phyloP scores from a whole-genome alignment of 129 eudicot genomes.

The Lonicera japonica region DNA sequence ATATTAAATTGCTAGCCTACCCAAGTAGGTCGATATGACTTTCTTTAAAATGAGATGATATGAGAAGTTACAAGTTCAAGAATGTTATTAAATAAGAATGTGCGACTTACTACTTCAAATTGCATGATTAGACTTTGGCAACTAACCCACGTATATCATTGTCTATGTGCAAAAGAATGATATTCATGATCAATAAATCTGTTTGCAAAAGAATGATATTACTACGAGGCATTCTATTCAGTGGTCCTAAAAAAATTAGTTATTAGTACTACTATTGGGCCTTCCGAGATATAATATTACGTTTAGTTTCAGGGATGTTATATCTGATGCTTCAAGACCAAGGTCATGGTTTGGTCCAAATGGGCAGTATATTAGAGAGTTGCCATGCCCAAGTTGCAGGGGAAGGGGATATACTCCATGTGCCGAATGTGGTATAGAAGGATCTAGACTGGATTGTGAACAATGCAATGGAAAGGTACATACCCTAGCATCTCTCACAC shows the following conservation, averaged over 20 bases:
- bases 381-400: conserved; percentile 98
- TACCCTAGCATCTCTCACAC: background rate
- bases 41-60: no score
- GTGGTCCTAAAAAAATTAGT: no score
- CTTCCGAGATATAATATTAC: no score
- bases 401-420: conserved; percentile 97
- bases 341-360: conserved; percentile 99
- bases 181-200: no score
- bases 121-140: background rate
- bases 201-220: no score
- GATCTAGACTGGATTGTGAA: conserved; percentile 79
- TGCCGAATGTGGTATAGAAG: conserved; percentile 84
- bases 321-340: conserved; percentile 46
- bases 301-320: conserved; percentile 40
- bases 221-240: no score
- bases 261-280: background rate
- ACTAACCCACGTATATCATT: background rate
- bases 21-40: no score
- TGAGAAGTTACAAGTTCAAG: no score
- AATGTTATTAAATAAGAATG: no score
- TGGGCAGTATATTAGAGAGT: conserved; percentile 88
- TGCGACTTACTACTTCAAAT: background rate
- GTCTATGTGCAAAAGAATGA: no score
- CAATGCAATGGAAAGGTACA: conserved; percentile 84
- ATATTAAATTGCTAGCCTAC: no score